A percentile compares a stretch with the other conserved stretches of the same genome.
These are phyloP conservation scores for Francoa sonchifolia DNA, from an alignment of 441 rosid species.

Conservation along the genomic window DNA sequence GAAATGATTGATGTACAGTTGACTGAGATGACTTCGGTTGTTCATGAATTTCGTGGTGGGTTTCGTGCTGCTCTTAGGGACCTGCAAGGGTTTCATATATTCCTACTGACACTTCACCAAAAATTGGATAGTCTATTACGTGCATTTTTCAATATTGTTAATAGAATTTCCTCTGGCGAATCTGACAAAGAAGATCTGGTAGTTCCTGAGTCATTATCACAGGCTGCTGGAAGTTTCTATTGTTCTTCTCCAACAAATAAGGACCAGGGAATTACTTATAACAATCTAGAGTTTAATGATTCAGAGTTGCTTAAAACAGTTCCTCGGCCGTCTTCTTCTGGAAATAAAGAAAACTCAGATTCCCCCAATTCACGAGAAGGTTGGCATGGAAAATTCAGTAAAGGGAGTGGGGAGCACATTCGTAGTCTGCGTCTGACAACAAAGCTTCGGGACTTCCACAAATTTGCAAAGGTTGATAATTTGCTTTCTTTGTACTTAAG, in stretches of 20 bases:
- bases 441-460: constrained; percentile 91
- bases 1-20: constrained; percentile 14
- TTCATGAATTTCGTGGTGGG: constrained; percentile 69
- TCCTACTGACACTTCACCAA: constrained; percentile 86
- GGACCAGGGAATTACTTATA: constrained; percentile 40
- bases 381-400: constrained; percentile 61
- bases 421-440: constrained; percentile 73
- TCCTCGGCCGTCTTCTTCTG: constrained; percentile 45
- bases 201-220: constrained; percentile 55
- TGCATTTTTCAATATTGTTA: constrained; percentile 58
- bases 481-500: background rate
- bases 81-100: constrained; percentile 87
- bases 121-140: constrained; percentile 69
- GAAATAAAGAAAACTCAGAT: constrained; percentile 55
- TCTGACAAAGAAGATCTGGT: constrained; percentile 63
- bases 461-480: constrained; percentile 74
- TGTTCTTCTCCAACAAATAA: constrained; percentile 51
- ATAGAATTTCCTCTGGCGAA: constrained; percentile 49
- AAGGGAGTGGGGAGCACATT: constrained; percentile 53
- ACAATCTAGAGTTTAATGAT: constrained; percentile 50
- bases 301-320: constrained; percentile 53
- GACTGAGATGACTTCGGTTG: constrained; percentile 30
- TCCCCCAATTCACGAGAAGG: constrained; percentile 60
- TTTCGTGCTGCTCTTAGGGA: constrained; percentile 87
- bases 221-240: constrained; percentile 20